Evolutionary conservation across 2,329 filamentous ascomycete genomes (phyloP).

Genomic region (Thielaviopsis ethacetica): DNA sequence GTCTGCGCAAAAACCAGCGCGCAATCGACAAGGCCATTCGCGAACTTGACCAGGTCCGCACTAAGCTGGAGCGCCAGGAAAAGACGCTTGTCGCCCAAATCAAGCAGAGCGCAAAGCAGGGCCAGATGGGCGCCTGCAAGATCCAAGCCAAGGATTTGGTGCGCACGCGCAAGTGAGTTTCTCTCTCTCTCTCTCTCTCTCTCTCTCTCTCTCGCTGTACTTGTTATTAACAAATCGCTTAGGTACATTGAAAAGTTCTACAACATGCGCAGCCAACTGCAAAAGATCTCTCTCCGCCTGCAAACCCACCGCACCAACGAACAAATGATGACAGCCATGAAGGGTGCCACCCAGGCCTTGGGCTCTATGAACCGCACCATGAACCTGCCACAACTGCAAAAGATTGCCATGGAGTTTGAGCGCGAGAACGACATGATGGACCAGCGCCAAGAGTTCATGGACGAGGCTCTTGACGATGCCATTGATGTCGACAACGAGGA

Average conservation of each 20-base stretch:
- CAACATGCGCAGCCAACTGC: conserved; percentile 89
- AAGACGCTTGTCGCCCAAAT: conserved; percentile 93
- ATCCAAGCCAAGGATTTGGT: conserved; percentile 97
- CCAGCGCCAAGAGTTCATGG: conserved; percentile 98
- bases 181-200: conserved; percentile 6
- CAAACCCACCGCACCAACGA: conserved; percentile 98
- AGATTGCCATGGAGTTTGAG: conserved; percentile 98
- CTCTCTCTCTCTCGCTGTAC: not conserved
- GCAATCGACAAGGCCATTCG: conserved; percentile 94
- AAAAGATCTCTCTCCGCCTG: conserved; percentile 86
- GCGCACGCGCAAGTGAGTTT: conserved; percentile 56
- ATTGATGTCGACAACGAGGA: conserved; percentile 83
- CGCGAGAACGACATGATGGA: conserved; percentile 99
- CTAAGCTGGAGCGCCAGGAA: conserved; percentile 96
- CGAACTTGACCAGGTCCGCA: conserved; percentile 84
- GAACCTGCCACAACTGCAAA: conserved; percentile 88
- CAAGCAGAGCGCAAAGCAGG: conserved; percentile 96
- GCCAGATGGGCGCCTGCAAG: conserved; percentile 95
- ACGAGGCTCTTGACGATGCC: conserved; percentile 93
- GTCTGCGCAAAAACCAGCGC: conserved; percentile 83
- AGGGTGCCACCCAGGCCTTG: conserved; percentile 80
- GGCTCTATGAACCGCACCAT: conserved; percentile 96
- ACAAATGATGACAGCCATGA: conserved; percentile 99
- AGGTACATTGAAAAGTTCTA: conserved; percentile 98
- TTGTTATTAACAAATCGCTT: no score